A percentile compares a stretch with the other conserved stretches of the same genome.
Evolutionary conservation across 352 stramenopile species (phyloP).

Genomic region (Phytophthora pseudosyringae): DNA sequence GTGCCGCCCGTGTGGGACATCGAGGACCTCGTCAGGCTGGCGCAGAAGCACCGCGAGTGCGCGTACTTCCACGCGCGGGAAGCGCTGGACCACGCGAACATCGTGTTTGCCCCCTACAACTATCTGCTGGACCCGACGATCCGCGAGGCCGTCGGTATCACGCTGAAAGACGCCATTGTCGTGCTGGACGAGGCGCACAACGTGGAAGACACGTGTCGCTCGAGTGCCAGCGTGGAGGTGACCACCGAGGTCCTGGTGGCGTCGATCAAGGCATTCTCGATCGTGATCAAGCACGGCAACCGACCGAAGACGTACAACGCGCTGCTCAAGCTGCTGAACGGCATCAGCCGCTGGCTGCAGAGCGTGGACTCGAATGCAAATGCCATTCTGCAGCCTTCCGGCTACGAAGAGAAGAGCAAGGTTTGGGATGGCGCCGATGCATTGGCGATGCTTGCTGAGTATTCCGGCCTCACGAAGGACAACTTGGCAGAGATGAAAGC

Average conservation of each 20-base stretch:
- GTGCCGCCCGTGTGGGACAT: constrained; percentile 84
- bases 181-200: constrained; percentile 90
- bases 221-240: constrained; percentile 78
- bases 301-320: constrained; percentile 59
- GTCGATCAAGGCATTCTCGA: constrained; percentile 67
- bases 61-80: constrained; percentile 75
- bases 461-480: constrained; percentile 54
- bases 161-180: constrained; percentile 77
- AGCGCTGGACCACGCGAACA: constrained; percentile 64
- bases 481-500: constrained; percentile 50
- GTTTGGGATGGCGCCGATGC: constrained; percentile 69
- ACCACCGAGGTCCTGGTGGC: constrained; percentile 52
- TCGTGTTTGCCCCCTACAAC: constrained; percentile 91
- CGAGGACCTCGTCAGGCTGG: constrained; percentile 77
- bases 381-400: constrained; percentile 55
- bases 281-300: constrained; percentile 70
- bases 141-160: constrained; percentile 69
- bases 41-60: constrained; percentile 81
- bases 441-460: constrained; percentile 78
- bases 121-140: constrained; percentile 86
- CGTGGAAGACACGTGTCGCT: constrained; percentile 87
- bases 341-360: constrained; percentile 65
- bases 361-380: constrained; percentile 48
- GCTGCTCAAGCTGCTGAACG: constrained; percentile 73
- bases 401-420: constrained; percentile 78